Percentiles rank a stretch among this genome's conserved stretches.
Evolutionary conservation across 352 stramenopile species (phyloP).

Genomic region (Phytophthora brassicae): DNA sequence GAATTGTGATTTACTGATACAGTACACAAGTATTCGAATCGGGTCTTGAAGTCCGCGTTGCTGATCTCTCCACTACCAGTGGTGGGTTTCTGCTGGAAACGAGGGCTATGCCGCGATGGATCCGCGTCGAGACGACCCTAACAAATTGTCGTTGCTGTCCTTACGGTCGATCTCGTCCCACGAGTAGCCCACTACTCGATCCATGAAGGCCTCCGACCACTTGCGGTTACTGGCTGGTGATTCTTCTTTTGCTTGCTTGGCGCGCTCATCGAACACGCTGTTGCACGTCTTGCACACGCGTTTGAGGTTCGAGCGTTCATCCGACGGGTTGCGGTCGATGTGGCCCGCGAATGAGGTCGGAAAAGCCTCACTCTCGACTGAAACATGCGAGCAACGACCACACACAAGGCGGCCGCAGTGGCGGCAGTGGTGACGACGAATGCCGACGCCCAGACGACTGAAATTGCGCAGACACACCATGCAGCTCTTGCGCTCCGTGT

Average conservation of each 20-base stretch:
- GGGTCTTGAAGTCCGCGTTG: no score
- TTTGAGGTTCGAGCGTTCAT: slow-evolving; percentile 53
- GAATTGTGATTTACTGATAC: not conserved
- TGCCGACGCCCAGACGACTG: slow-evolving; percentile 54
- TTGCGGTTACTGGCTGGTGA: slow-evolving; percentile 34
- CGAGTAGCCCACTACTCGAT: slow-evolving; percentile 51
- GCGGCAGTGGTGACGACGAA: slow-evolving; percentile 84
- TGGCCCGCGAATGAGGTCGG: slow-evolving; percentile 58
- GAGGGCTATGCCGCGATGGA: slow-evolving; percentile 44
- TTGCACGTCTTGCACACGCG: slow-evolving; percentile 79
- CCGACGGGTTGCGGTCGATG: slow-evolving; percentile 39
- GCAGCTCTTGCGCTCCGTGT: slow-evolving; percentile 69
- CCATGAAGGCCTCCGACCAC: slow-evolving; percentile 62
- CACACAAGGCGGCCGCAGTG: slow-evolving; percentile 84
- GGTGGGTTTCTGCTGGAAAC: slow-evolving; percentile 18
- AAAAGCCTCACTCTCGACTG: slow-evolving; percentile 72
- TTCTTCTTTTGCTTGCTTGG: slow-evolving; percentile 38
- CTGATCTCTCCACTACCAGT: slow-evolving; percentile 23
- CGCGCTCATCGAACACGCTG: slow-evolving; percentile 72
- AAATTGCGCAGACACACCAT: slow-evolving; percentile 85
- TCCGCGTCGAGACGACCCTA: slow-evolving; percentile 32
- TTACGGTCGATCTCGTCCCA: slow-evolving; percentile 69
- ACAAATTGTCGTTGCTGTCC: slow-evolving; percentile 25
- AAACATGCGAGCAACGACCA: slow-evolving; percentile 73
- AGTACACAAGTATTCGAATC: no score